Percentiles rank a stretch among this genome's conserved stretches.
Conservation (phyloP, 148 eudicot species). For the Nyssa sinensis region DNA sequence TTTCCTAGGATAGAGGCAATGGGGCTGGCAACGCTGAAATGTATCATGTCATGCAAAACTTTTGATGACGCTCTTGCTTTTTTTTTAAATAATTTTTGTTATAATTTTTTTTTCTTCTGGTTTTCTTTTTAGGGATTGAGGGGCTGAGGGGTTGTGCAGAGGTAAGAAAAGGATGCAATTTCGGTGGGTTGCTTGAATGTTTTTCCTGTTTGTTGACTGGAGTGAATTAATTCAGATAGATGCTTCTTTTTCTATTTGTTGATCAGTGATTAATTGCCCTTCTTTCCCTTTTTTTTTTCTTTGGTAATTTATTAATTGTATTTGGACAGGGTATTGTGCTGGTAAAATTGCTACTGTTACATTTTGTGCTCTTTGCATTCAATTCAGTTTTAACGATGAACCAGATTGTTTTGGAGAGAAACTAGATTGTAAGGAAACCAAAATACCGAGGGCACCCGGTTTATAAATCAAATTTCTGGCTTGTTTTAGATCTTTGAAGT, state of each 20-base stretch:
- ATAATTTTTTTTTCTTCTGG: neutral
- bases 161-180: neutral
- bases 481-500: no score
- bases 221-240: neutral
- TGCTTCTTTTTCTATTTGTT: neutral
- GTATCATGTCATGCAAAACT: slow-evolving; percentile 16
- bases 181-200: neutral
- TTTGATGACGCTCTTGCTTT: neutral
- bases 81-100: neutral
- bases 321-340: no score
- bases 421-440: no score
- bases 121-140: neutral
- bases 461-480: no score
- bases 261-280: no score
- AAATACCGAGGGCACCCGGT: no score
- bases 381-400: neutral
- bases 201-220: no score
- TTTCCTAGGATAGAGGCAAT: slow-evolving; percentile 8
- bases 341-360: no score
- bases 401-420: neutral
- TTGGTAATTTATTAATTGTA: no score
- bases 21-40: slow-evolving; percentile 14
- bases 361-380: no score
- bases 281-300: no score
- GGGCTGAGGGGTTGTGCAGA: neutral